Base-by-base conservation (phyloP, 2,329 filamentous ascomycete species). In the Aspergillus niger region DNA sequence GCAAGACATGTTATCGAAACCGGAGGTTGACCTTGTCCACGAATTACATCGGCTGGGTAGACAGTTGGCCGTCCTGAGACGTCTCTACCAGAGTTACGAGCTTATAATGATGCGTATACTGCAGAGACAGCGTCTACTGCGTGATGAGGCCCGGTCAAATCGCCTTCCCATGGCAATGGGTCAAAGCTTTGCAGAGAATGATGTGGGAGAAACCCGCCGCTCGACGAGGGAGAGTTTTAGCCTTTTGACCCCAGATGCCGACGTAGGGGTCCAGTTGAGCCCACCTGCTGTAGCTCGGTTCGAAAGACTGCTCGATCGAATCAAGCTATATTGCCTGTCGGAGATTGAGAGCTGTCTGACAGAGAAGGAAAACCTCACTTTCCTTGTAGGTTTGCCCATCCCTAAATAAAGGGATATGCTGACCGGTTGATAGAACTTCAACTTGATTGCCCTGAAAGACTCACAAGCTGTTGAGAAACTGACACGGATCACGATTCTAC, bases 371-470 rank as follows among this genome's bases (percentile, higher is more conserved):
- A 86, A 86, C 0, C 77, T 92, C 26, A 87, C 89, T 3, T 84
- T 85, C 63, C 86, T 91, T 71, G 88, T 89, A 74, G 70, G 81
- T 68, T 5, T 57, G 15, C 11, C 13, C 5, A 13, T 30, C 20
- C 1, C 24, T 22, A 13, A 3, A 26, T 36, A 11, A 13, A 8
- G 30, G 7, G 6, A 15, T 5, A 13, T 43, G 36, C 63, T 70
- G 32, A 69, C 24, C 8, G 8, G 10, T 28, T 50, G 11, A 55
- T 39, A 90, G 87, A 91, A 91, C 72, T 92, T 92, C 81, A 91
- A 90, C 72, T 82, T 92, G 64, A 91, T 89, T 60, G 86, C 89
- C 17, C 86, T 91, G 69, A 91, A 90, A 71, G 89, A 92, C 73
- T 90, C 89, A 0, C 84, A 87, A 64, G 85, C 86, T 3, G 89